phyloP scores from a whole-genome alignment of 2,329 filamentous ascomycete genomes.

The Neofusicoccum laricinum region DNA sequence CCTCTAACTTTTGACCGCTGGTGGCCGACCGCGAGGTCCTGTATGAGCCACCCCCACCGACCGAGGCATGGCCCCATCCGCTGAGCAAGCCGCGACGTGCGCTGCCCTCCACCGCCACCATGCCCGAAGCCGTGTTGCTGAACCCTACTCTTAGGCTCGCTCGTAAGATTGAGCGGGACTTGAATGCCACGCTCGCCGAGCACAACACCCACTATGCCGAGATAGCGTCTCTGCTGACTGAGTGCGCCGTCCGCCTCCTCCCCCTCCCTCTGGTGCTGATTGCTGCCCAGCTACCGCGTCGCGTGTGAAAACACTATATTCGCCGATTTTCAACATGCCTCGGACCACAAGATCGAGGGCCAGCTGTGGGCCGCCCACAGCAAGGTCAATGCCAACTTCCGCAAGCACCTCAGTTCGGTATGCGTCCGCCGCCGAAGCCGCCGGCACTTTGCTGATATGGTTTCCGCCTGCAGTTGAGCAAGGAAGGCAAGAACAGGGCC shows the following conservation, averaged over 20 bases:
- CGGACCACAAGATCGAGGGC: conserved; percentile 62
- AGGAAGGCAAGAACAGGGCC: conserved; percentile 46
- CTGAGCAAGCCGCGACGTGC: conserved; percentile 54
- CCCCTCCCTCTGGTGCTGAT: conserved; percentile 9
- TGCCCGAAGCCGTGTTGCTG: conserved; percentile 20
- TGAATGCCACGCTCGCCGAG: conserved; percentile 48
- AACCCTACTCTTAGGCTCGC: conserved; percentile 35
- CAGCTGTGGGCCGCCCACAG: conserved; percentile 77
- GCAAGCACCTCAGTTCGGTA: conserved; percentile 61
- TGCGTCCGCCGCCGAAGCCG: conserved; percentile 21
- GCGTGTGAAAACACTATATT: conserved; percentile 72
- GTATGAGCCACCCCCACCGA: conserved; percentile 30
- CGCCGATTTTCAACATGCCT: conserved; percentile 66
- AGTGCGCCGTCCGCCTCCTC: conserved; percentile 25
- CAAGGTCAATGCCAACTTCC: conserved; percentile 74
- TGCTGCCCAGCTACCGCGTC: conserved; percentile 59
- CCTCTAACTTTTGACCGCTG: conserved; percentile 54
- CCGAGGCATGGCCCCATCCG: conserved; percentile 45
- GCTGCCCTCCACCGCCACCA: conserved; percentile 13
- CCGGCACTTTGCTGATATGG: not conserved
- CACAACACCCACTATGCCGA: conserved; percentile 50
- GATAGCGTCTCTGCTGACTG: conserved; percentile 43
- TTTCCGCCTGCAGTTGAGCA: conserved; percentile 10
- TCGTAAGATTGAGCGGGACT: conserved; percentile 47
- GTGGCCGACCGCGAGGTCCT: conserved; percentile 44